A percentile compares a stretch with the other conserved stretches of the same genome.
Conservation (phyloP, 1,284 basidiomycete species). For the Apiotrichum mycotoxinovorans region DNA sequence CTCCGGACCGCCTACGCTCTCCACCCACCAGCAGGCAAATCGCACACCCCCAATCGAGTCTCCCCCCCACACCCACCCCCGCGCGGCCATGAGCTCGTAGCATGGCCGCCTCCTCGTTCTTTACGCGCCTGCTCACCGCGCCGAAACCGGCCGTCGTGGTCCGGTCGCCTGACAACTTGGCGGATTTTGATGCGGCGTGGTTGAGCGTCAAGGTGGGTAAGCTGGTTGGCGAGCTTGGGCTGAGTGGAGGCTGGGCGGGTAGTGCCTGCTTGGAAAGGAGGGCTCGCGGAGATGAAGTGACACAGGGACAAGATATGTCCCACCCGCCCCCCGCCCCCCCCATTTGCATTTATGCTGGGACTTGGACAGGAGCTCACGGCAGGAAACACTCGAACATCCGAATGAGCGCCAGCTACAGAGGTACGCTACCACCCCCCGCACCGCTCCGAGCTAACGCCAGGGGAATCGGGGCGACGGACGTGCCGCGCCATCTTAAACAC, state of each 20-base stretch:
- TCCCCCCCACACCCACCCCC: no score
- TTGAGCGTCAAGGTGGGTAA: constrained; percentile 29
- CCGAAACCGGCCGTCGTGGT: constrained; percentile 23
- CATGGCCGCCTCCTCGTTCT: constrained; percentile 38
- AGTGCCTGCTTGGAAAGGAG: no score
- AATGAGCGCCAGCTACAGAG: constrained; percentile 44
- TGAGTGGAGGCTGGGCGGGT: background rate
- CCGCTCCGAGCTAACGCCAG: constrained; percentile 53
- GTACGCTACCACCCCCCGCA: constrained; percentile 15
- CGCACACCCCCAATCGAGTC: no score
- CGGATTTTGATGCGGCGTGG: constrained; percentile 43
- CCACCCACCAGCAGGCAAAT: no score
- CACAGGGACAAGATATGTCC: no score
- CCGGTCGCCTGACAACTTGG: constrained; percentile 31
- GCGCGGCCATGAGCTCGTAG: no score
- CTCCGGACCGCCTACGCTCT: no score
- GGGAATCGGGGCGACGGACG: constrained; percentile 77
- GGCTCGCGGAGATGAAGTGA: no score
- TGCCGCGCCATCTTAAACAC: constrained; percentile 70
- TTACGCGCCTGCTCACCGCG: constrained; percentile 40
- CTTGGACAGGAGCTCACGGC: background rate
- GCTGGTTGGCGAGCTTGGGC: background rate
- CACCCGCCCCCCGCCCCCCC: no score
- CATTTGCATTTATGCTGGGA: no score
- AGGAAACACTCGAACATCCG: constrained; percentile 44